phyloP scores from a whole-genome alignment of 1,139 yeast genomes.

The Sugiyamaella japonica region DNA sequence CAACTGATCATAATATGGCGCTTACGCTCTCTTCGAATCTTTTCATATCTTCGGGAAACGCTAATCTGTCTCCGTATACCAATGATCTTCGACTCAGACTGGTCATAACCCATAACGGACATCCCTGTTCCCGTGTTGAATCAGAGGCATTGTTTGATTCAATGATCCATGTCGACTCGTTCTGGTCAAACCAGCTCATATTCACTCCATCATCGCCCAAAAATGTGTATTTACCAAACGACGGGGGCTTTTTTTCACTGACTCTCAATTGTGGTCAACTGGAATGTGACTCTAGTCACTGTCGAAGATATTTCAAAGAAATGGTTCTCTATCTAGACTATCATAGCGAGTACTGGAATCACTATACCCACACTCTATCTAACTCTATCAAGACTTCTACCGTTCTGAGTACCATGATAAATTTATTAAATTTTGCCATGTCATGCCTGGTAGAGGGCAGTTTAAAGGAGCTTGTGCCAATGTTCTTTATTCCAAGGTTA shows the following conservation, averaged over 20 bases:
- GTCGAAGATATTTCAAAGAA: conserved; percentile 11
- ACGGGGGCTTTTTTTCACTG: conserved; percentile 7
- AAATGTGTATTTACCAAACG: background rate
- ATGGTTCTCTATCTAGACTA: conserved; percentile 3
- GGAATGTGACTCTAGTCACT: conserved; percentile 5
- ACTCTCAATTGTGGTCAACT: conserved; percentile 9
- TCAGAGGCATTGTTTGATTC: conserved; percentile 5
- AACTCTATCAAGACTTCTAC: background rate
- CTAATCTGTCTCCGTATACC: background rate
- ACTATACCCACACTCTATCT: background rate
- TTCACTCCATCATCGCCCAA: conserved; percentile 1
- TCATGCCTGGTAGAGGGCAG: conserved; percentile 17
- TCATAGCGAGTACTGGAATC: background rate
- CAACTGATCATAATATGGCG: conserved; percentile 1
- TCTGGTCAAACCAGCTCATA: conserved; percentile 4
- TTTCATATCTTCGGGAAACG: conserved; percentile 6
- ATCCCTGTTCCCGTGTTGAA: background rate
- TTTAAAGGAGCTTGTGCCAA: conserved; percentile 15
- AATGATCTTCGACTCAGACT: conserved; percentile 4
- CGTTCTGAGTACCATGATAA: conserved; percentile 8
- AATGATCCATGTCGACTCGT: background rate
- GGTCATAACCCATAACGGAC: background rate
- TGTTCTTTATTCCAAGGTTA: conserved; percentile 17
- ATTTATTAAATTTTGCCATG: conserved; percentile 20
- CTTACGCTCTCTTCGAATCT: conserved; percentile 1